A percentile compares a stretch with the other conserved stretches of the same genome.
phyloP scores from a whole-genome alignment of 1,284 basidiomycete species.

The Ustilago xerochloae region DNA sequence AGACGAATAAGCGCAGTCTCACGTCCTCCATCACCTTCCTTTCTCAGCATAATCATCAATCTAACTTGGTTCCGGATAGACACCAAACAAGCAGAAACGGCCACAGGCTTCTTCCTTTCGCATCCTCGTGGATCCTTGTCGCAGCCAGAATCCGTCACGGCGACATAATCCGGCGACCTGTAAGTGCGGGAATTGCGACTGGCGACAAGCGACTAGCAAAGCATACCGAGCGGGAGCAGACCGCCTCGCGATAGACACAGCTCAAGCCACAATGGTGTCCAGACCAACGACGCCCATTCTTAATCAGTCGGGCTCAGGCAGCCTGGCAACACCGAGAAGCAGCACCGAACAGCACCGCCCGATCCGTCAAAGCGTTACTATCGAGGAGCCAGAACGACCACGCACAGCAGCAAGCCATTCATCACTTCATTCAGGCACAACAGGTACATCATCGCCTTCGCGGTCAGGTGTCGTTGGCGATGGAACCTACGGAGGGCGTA shows the following conservation, averaged over 20 bases:
- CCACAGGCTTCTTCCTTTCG: neutral
- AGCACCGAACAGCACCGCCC: constrained; percentile 30
- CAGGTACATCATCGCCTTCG: constrained; percentile 17
- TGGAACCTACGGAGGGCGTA: constrained; percentile 48
- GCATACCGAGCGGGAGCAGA: too few relatives aligned
- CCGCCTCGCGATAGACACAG: neutral
- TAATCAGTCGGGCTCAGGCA: constrained; percentile 27
- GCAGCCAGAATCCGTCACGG: too few relatives aligned
- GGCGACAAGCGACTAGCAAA: too few relatives aligned
- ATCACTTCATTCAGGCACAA: constrained; percentile 21
- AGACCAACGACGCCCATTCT: constrained; percentile 40
- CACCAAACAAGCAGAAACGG: neutral
- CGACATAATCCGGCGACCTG: too few relatives aligned
- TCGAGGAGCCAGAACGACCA: constrained; percentile 43
- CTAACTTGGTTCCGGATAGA: neutral
- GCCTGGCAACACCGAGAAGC: constrained; percentile 26
- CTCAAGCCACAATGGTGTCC: constrained; percentile 10
- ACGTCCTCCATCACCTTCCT: neutral
- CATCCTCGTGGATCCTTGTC: too few relatives aligned
- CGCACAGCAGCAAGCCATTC: constrained; percentile 20
- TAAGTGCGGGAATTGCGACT: too few relatives aligned
- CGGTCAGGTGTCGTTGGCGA: constrained; percentile 42
- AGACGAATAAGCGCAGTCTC: too few relatives aligned
- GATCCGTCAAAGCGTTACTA: constrained; percentile 36
- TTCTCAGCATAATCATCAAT: neutral